Percentiles rank a stretch among this genome's conserved stretches.
Evolutionary conservation across 352 stramenopile genomes (phyloP).

Genomic region (Globisporangium yorkense): DNA sequence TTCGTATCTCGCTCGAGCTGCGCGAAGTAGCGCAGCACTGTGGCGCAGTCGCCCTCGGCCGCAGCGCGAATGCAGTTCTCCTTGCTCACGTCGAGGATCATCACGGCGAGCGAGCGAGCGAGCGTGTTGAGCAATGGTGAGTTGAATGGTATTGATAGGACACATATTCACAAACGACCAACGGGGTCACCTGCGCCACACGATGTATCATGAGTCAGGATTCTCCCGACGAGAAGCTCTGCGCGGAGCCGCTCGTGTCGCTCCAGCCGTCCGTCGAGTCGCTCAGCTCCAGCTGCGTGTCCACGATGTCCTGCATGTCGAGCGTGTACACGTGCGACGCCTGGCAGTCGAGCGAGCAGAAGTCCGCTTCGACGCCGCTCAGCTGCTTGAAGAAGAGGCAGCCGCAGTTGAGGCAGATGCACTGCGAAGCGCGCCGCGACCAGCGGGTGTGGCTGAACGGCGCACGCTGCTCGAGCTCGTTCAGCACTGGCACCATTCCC

Average conservation of each 20-base stretch:
- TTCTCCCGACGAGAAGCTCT: no score
- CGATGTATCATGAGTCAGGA: no score
- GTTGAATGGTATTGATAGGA: no score
- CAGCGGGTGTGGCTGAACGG: background rate
- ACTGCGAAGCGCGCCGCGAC: background rate
- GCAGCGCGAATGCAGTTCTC: slow-evolving; percentile 6
- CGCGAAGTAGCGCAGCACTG: slow-evolving; percentile 1
- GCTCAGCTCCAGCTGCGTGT: background rate
- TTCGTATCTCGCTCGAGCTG: background rate
- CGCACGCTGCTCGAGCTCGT: background rate
- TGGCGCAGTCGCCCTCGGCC: background rate
- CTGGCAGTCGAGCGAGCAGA: slow-evolving; percentile 2
- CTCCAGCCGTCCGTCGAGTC: background rate
- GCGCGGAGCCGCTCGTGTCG: background rate
- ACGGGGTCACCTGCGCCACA: no score
- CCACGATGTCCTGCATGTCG: slow-evolving; percentile 1
- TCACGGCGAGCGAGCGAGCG: no score
- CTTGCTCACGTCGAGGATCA: background rate
- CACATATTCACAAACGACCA: no score
- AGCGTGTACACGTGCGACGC: background rate
- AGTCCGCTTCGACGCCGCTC: background rate
- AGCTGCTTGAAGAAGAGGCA: slow-evolving; percentile 2
- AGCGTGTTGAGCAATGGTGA: no score
- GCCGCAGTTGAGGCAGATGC: slow-evolving; percentile 1
- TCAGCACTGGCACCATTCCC: slow-evolving; percentile 1